Base-by-base conservation (phyloP, 768 basidiomycete species). In the Pisolithus microcarpus region DNA sequence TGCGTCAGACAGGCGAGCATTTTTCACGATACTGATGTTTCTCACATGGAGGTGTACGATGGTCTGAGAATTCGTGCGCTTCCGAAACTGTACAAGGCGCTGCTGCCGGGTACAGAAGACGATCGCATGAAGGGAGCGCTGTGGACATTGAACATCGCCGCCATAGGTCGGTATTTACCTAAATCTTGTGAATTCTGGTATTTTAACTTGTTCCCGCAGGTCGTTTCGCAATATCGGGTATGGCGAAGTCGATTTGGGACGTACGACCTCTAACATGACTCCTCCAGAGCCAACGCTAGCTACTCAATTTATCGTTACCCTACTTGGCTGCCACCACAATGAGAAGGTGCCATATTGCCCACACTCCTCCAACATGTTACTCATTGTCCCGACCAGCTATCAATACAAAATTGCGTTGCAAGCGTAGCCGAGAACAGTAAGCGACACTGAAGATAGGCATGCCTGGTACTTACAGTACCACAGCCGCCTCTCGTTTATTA, bases 51-150 rank as follows among this genome's bases (percentile, higher is more conserved):
- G 85, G 65, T 74, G 3, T 87, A 82, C 58, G 87, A 88, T 59
- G 87, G 85, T 5, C 75, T 85, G 36, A 74, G 82, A 31, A 75
- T 74, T 15, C 78, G 84, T n/a, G 76, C 77, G 36, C 70, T 85
- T 18, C 82, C 85, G 5, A 65, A 70, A 19, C 66, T 87, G 43
- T 81, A 84, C 58, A 72, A 75, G 52, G 80, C 84, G 5, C 67
- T 90, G 45, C 67, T 68, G 50, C 85, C 81, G 60, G 91, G 87
- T 6, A 83, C 79, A 51, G 91, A 94, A 61, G 87, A 91, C 9
- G 93, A 98, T 66, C 77, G 86, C 23, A 94, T 96, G 83, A 98
- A 98, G 70, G 95, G 95, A 7, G 91, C 91, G 16, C 72, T 95
- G 38, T 93, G 92, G 63, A 74, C 88, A 18, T 67, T 90, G 9